A percentile compares a stretch with the other conserved stretches of the same genome.
Evolutionary conservation across 1,284 basidiomycete genomes (phyloP).

Genomic region (Rhodotorula sp.): DNA sequence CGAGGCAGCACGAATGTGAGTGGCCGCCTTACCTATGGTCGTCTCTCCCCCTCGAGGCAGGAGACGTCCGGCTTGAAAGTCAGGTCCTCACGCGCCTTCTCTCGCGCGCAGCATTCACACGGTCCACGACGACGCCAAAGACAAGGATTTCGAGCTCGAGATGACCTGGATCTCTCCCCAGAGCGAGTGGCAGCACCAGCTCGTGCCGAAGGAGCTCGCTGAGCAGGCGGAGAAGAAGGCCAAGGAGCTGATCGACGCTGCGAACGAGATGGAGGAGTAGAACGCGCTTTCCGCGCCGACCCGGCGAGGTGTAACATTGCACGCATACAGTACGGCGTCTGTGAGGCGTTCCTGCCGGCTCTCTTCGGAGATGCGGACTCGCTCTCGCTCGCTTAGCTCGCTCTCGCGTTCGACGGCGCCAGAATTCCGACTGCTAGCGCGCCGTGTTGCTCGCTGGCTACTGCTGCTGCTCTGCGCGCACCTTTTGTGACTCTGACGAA

Average conservation of each 20-base stretch:
- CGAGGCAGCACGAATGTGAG: constrained; percentile 92
- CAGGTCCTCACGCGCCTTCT: not conserved
- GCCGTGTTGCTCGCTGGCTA: no score
- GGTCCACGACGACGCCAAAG: constrained; percentile 95
- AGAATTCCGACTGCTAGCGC: no score
- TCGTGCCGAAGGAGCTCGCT: constrained; percentile 79
- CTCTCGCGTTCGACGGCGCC: no score
- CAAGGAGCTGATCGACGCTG: constrained; percentile 77
- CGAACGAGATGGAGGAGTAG: constrained; percentile 65
- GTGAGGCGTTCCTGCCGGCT: not conserved
- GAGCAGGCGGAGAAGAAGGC: constrained; percentile 85
- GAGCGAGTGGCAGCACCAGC: constrained; percentile 72
- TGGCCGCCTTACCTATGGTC: constrained; percentile 28
- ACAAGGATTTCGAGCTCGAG: constrained; percentile 97
- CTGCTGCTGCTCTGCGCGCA: no score
- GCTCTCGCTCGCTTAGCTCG: no score
- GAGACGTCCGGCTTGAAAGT: no score
- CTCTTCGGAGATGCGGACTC: not conserved
- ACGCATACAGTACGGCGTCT: not conserved
- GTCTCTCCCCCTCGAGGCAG: not conserved
- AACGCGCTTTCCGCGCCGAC: no score
- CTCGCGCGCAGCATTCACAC: constrained; percentile 76
- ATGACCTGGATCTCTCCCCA: constrained; percentile 94
- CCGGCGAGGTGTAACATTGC: not conserved
- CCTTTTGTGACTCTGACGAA: no score